Evolutionary conservation across 306 rosid species (phyloP).

Genomic region (Citrullus colocynthis): DNA sequence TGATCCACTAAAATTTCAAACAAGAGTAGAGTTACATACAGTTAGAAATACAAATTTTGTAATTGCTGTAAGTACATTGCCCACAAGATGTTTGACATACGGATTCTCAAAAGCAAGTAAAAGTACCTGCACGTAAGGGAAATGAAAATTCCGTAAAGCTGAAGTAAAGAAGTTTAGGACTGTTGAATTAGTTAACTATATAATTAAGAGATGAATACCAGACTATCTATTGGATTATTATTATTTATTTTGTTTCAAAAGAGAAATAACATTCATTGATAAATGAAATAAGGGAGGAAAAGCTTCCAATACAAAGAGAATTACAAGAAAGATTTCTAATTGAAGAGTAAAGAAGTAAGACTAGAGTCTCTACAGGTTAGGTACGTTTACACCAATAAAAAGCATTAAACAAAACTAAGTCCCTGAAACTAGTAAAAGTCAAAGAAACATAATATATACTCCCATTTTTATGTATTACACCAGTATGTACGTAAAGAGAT

Average conservation of each 20-base stretch:
- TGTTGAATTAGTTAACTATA: not conserved
- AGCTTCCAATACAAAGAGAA: no score
- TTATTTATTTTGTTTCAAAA: no score
- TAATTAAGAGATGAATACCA: not conserved
- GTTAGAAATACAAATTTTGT: conserved; percentile 12
- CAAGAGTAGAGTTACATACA: conserved; percentile 13
- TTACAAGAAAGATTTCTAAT: no score
- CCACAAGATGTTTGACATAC: conserved; percentile 25
- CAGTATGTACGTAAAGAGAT: not conserved
- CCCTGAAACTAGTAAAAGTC: no score
- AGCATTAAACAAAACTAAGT: no score
- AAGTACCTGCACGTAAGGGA: conserved; percentile 14
- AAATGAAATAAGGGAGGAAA: no score
- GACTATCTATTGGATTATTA: not conserved
- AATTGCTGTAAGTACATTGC: conserved; percentile 20
- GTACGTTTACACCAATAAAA: no score
- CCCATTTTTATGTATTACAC: not conserved
- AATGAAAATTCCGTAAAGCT: not conserved
- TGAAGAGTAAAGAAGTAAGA: no score
- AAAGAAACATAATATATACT: no score
- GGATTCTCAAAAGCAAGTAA: conserved; percentile 17
- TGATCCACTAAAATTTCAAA: not conserved
- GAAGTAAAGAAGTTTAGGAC: not conserved
- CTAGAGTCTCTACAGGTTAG: no score
- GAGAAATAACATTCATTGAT: no score